These are phyloP conservation scores for Macadamia integrifolia DNA, from an alignment of 164 flowering plant species.

Conservation along the genomic window DNA sequence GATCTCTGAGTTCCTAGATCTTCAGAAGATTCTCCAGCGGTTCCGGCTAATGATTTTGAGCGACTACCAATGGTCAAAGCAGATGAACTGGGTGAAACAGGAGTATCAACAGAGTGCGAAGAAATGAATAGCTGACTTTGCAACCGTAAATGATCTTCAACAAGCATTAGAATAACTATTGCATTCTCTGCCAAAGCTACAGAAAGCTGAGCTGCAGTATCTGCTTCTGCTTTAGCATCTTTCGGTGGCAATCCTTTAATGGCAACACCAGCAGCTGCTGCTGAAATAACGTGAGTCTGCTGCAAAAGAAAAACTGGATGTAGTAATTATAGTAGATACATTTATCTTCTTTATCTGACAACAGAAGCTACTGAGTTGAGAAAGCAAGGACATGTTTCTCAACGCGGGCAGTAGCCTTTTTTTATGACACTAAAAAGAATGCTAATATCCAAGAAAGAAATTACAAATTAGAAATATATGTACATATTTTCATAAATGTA, in stretches of 20 bases:
- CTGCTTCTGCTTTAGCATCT: conserved; percentile 84
- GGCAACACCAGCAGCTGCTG: conserved; percentile 99
- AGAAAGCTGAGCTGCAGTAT: conserved; percentile 95
- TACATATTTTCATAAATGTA: too few relatives aligned
- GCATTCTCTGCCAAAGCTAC: conserved; percentile 98
- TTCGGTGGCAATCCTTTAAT: conserved; percentile 86
- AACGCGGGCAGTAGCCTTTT: background rate
- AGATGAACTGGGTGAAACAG: conserved; percentile 52
- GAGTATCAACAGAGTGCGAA: conserved; percentile 33
- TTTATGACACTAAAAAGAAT: too few relatives aligned
- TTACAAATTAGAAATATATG: too few relatives aligned
- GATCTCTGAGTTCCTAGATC: conserved; percentile 35
- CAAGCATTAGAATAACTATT: conserved; percentile 95
- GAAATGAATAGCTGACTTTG: conserved; percentile 74
- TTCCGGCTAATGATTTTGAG: conserved; percentile 28
- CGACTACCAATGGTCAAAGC: conserved; percentile 39
- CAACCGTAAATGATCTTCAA: conserved; percentile 93
- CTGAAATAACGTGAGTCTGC: conserved; percentile 99
- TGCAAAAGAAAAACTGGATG: conserved; percentile 33
- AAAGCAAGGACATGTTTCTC: background rate
- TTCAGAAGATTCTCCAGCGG: conserved; percentile 45
- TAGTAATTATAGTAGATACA: conserved; percentile 20
- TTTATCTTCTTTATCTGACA: background rate
- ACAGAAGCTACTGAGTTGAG: background rate
- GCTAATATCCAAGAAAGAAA: too few relatives aligned